Percentiles rank a stretch among this genome's conserved stretches.
These are phyloP conservation scores for Sporothrix pseudoabietina DNA, from an alignment of 2,329 filamentous ascomycete species.

Conservation along the genomic window DNA sequence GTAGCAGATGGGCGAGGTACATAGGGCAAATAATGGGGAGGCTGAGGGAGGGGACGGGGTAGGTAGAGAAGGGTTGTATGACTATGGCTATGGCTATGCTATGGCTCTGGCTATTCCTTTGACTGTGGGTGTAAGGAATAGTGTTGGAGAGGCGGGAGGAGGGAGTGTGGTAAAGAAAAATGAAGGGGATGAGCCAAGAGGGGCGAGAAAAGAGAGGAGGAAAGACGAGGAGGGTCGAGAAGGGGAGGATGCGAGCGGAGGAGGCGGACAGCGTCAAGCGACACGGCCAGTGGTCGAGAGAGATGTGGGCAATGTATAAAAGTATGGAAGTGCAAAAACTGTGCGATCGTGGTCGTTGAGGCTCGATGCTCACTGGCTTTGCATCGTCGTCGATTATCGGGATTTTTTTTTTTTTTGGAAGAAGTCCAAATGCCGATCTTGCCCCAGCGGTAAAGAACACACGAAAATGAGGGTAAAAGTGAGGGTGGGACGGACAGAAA, in stretches of 20 bases:
- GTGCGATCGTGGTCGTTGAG: constrained; percentile 1
- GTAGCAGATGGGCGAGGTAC: neutral
- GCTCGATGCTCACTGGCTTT: constrained; percentile 6
- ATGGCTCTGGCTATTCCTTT: neutral
- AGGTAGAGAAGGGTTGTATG: constrained; percentile 10
- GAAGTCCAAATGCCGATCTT: neutral
- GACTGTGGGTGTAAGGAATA: neutral
- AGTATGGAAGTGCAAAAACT: too few species aligned
- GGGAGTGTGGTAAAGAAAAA: constrained; percentile 13
- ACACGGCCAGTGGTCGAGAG: neutral
- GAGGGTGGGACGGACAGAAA: constrained; percentile 3
- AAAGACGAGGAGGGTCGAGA: neutral
- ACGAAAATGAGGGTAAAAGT: neutral
- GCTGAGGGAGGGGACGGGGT: constrained; percentile 16
- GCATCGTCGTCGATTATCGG: neutral
- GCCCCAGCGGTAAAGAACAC: too few species aligned
- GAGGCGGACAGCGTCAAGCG: neutral
- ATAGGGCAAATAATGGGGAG: constrained; percentile 15
- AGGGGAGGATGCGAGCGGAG: constrained; percentile 13
- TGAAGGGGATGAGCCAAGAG: neutral
- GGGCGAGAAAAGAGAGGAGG: neutral
- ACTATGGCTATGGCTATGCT: neutral
- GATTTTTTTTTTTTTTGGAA: neutral
- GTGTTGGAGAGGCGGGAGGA: neutral
- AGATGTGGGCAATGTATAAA: neutral